Evolutionary conservation across 1,284 basidiomycete genomes (phyloP), one percentile per base, ranked within the genome.

Genomic region (Laetiporus sulphureus): DNA sequence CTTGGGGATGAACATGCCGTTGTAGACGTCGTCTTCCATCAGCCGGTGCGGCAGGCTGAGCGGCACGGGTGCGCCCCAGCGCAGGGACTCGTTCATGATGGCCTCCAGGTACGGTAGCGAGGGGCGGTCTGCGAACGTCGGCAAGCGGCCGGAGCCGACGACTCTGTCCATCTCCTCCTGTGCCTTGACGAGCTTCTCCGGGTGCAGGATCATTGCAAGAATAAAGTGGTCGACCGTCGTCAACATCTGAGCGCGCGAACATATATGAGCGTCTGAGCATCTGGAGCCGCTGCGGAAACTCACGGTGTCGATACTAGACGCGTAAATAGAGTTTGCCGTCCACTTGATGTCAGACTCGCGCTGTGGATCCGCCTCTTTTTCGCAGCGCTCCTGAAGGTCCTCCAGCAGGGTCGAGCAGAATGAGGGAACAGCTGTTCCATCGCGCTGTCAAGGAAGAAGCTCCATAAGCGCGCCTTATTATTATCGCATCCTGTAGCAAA

Each of bases 321-420:
- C 43, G 29, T 52, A 52, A 45, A 52, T 52, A 8, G 79, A 82
- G 53, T 83, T 83, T 7, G 82, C 82, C 1, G 77, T 73, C 77
- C 79, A 81, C 43, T 77, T 77, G 32, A 84, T 62, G 47, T 84
- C 81, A 45, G 77, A 77, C 48, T 81, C 76, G 24, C 67, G 60
- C 31, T 68, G 58, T 2, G 53, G 49, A 16, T 62, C 56, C 3
- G 55, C 16, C 16, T 36, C 43, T 5, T 38, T 36, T 13, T 48
- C 52, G 12, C 46, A 46, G 31, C 57, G 55, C 33, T 36, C 48
- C 10, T 50, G 36, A 11, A 51, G 45, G 16, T 50, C 68, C 29
- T 79, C 74, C 10, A 83, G 59, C 12, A 83, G 60, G 1, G 68
- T 75, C 1, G 78, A 79, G 46, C 76, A 77, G 54, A 84, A 82